Evolutionary conservation across 1,284 basidiomycete species (phyloP).

Genomic region (Boletus austroedulis): DNA sequence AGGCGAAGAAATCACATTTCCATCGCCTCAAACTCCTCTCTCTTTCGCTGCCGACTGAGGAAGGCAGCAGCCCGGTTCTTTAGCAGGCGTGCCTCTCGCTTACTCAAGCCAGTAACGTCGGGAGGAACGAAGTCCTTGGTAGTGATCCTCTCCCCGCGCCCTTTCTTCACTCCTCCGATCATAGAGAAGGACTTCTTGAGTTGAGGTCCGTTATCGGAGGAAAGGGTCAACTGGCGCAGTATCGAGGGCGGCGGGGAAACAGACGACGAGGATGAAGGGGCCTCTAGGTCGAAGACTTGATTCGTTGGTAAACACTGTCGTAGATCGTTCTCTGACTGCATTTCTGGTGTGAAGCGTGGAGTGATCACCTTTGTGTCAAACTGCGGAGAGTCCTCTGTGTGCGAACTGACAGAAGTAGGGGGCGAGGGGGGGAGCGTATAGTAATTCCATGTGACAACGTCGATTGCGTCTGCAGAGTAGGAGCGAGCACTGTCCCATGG

Average conservation of each 20-base stretch:
- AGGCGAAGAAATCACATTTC: constrained; percentile 59
- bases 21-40: constrained; percentile 89
- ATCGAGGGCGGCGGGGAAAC: constrained; percentile 39
- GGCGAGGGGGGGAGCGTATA: constrained; percentile 52
- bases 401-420: constrained; percentile 47
- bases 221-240: constrained; percentile 29
- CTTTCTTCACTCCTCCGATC: constrained; percentile 51
- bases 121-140: constrained; percentile 85
- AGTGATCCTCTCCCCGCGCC: constrained; percentile 63
- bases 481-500: constrained; percentile 47
- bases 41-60: constrained; percentile 84
- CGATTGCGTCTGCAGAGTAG: constrained; percentile 39
- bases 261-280: constrained; percentile 36
- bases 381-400: constrained; percentile 45
- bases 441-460: constrained; percentile 46
- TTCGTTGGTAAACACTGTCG: constrained; percentile 63
- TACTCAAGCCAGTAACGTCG: constrained; percentile 83
- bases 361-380: constrained; percentile 49
- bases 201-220: constrained; percentile 25
- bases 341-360: constrained; percentile 47
- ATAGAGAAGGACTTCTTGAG: constrained; percentile 47
- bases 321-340: constrained; percentile 42
- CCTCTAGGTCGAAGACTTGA: constrained; percentile 62
- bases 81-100: constrained; percentile 85
- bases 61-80: constrained; percentile 92